These are phyloP conservation scores for Blastobotrys petasosporus DNA, from an alignment of 1,139 yeast genomes.

Conservation along the genomic window DNA sequence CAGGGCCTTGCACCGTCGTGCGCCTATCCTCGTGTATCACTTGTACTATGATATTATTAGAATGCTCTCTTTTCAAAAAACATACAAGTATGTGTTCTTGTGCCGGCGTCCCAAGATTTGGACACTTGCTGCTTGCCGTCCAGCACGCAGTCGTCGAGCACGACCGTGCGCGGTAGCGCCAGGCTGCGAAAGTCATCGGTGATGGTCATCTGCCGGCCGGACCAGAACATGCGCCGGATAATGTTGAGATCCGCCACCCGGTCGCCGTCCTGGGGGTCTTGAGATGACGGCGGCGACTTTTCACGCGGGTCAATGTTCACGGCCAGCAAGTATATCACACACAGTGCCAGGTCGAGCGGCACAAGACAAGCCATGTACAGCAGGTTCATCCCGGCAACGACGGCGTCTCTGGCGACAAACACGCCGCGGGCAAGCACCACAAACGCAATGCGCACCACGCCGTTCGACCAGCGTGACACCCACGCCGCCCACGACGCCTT, in stretches of 20 bases:
- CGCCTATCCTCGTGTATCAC: no score
- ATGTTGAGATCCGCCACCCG: slow-evolving; percentile 16
- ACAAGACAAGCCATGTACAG: slow-evolving; percentile 15
- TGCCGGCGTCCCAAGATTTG: neutral
- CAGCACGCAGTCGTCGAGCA: neutral
- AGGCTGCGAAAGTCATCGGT: slow-evolving; percentile 16
- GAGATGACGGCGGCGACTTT: slow-evolving; percentile 5
- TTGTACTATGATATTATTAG: no score
- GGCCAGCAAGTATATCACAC: slow-evolving; percentile 15
- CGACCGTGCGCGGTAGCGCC: slow-evolving; percentile 15
- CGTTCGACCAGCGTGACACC: slow-evolving; percentile 5
- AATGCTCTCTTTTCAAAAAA: no score
- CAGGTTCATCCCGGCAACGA: slow-evolving; percentile 13
- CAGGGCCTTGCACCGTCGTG: no score
- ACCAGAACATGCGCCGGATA: slow-evolving; percentile 23
- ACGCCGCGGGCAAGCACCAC: slow-evolving; percentile 17
- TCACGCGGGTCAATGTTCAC: slow-evolving; percentile 9
- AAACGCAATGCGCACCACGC: slow-evolving; percentile 11
- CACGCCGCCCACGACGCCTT: slow-evolving; percentile 17
- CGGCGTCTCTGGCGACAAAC: slow-evolving; percentile 20
- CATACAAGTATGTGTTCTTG: no score
- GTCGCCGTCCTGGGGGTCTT: slow-evolving; percentile 1
- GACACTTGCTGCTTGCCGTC: no score
- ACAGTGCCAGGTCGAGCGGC: slow-evolving; percentile 22
- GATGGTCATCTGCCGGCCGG: slow-evolving; percentile 18